phyloP scores from a whole-genome alignment of 371 early-diverging fungal species.

The Synchytrium microbalum region DNA sequence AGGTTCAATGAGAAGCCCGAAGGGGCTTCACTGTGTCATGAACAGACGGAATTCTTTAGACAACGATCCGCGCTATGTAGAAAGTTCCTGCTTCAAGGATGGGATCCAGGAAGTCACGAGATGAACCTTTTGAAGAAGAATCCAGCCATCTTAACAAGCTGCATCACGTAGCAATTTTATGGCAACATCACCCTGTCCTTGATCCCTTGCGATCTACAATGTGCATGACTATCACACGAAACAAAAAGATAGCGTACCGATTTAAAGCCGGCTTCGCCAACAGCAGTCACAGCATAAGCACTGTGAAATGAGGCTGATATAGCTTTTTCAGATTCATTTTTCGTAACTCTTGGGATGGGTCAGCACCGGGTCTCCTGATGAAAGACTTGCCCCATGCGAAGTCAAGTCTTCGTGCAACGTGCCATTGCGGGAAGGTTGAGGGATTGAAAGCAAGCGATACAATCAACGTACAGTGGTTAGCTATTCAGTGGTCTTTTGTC shows the following conservation, averaged over 20 bases:
- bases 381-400: constrained; percentile 39
- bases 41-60: constrained; percentile 34
- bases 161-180: constrained; percentile 21
- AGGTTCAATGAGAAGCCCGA: constrained; percentile 31
- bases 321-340: no score
- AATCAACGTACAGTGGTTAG: no score
- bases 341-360: constrained; percentile 41
- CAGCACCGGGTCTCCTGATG: constrained; percentile 45
- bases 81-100: constrained; percentile 36
- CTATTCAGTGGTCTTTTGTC: no score
- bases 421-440: no score
- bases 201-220: constrained; percentile 43
- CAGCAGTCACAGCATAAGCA: constrained; percentile 23
- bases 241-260: constrained; percentile 19
- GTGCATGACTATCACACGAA: background rate
- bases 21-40: constrained; percentile 43
- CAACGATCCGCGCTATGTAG: no score
- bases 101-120: constrained; percentile 41
- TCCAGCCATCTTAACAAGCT: constrained; percentile 35
- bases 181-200: constrained; percentile 45
- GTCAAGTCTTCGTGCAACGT: constrained; percentile 33
- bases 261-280: constrained; percentile 34
- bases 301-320: no score
- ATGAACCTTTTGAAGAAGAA: constrained; percentile 47
- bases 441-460: no score